Evolutionary conservation across 257 asterid species (phyloP).

Genomic region (Thymus quinquecostatus): DNA sequence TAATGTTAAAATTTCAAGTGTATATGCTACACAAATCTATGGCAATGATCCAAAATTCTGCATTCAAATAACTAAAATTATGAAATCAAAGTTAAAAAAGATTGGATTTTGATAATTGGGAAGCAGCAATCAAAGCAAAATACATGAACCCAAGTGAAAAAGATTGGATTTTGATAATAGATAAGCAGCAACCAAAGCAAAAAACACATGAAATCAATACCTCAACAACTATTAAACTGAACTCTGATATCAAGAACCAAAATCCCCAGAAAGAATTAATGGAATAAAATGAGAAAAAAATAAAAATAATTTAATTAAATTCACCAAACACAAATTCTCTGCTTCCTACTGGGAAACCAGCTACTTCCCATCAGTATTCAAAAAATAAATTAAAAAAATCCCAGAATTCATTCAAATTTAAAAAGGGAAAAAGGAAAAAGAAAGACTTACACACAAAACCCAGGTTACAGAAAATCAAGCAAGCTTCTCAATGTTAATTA

Average conservation of each 20-base stretch:
- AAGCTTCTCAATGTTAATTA: background rate
- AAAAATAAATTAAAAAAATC: constrained; percentile 6
- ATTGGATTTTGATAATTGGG: background rate
- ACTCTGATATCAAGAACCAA: no score
- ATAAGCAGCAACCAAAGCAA: background rate
- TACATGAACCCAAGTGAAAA: constrained; percentile 16
- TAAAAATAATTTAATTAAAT: background rate
- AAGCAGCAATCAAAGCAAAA: constrained; percentile 1
- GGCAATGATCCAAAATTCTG: background rate
- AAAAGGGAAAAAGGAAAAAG: background rate
- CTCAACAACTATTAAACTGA: background rate
- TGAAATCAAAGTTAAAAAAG: no score
- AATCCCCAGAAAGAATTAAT: background rate
- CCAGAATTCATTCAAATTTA: background rate
- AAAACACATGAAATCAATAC: constrained; percentile 26
- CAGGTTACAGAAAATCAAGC: constrained; percentile 16
- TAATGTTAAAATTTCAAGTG: background rate
- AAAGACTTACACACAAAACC: constrained; percentile 33
- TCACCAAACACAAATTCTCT: constrained; percentile 22
- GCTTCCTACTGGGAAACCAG: constrained; percentile 7
- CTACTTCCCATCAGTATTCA: constrained; percentile 29
- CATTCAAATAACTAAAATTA: background rate
- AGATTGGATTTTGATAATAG: background rate
- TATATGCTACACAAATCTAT: no score
- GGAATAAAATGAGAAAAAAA: background rate